phyloP scores from a whole-genome alignment of 371 early-diverging fungal species.

The Rhizopus sp. region DNA sequence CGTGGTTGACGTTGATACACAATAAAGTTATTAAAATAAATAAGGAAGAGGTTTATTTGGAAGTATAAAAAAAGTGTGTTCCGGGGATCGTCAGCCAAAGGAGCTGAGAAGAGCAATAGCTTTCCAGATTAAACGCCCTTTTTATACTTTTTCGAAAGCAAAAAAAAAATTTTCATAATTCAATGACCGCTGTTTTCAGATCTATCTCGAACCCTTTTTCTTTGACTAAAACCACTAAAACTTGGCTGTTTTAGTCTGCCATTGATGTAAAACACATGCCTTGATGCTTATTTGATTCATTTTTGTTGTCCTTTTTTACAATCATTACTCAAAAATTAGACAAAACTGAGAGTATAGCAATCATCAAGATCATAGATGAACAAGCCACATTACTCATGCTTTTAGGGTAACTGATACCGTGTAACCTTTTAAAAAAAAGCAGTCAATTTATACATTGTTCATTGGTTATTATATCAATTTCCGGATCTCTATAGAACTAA shows the following conservation, averaged over 20 bases:
- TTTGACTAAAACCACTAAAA: too few species aligned
- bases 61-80: conserved; percentile 29
- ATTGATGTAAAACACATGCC: too few species aligned
- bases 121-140: conserved; percentile 6
- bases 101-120: conserved; percentile 36
- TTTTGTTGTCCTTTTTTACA: too few species aligned
- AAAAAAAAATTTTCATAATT: conserved; percentile 9
- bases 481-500: neutral
- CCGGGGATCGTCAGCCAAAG: conserved; percentile 42
- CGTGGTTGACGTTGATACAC: conserved; percentile 5
- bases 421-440: neutral
- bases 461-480: neutral
- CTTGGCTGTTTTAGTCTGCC: too few species aligned
- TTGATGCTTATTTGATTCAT: too few species aligned
- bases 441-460: neutral
- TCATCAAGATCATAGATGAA: conserved; percentile 1
- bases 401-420: neutral
- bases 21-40: conserved; percentile 1
- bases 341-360: too few species aligned
- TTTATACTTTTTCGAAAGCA: conserved; percentile 22
- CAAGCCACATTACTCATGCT: conserved; percentile 9
- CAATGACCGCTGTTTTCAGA: neutral
- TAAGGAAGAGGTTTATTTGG: conserved; percentile 13
- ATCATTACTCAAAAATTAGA: too few species aligned
- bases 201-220: conserved; percentile 4